phyloP scores from a whole-genome alignment of 208 protist genomes.

The Porcisia deanei region DNA sequence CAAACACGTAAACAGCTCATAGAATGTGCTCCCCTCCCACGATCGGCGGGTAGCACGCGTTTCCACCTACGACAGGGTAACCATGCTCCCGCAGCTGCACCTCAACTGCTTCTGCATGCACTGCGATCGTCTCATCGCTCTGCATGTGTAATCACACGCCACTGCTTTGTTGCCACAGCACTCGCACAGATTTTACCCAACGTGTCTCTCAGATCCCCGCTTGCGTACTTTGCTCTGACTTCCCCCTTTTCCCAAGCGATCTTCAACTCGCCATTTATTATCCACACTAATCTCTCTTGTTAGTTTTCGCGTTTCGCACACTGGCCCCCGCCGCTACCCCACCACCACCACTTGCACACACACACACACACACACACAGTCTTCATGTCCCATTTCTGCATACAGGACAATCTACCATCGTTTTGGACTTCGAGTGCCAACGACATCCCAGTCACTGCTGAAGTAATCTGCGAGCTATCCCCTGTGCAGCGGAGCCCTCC shows the following conservation, averaged over 20 bases:
- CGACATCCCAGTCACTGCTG: not conserved
- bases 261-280: no score
- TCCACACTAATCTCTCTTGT: not conserved
- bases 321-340: not conserved
- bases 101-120: not conserved
- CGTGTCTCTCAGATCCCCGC: not conserved
- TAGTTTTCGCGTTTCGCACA: not conserved
- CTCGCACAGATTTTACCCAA: not conserved
- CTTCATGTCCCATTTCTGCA: not conserved
- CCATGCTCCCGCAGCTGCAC: not conserved
- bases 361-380: not conserved
- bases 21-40: not conserved
- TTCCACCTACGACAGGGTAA: not conserved
- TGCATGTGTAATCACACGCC: not conserved
- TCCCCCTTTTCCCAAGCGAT: not conserved
- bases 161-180: not conserved
- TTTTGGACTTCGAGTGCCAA: no score
- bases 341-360: not conserved
- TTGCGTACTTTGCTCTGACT: not conserved
- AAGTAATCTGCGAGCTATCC: conserved; percentile 42
- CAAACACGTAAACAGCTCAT: no score
- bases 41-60: not conserved
- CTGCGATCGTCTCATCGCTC: not conserved
- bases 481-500: conserved; percentile 12
- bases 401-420: not conserved